Percentiles rank a stretch among this genome's conserved stretches.
These are phyloP conservation scores for Clonostachys sp. DNA, from an alignment of 2,329 filamentous ascomycete genomes.

Conservation along the genomic window DNA sequence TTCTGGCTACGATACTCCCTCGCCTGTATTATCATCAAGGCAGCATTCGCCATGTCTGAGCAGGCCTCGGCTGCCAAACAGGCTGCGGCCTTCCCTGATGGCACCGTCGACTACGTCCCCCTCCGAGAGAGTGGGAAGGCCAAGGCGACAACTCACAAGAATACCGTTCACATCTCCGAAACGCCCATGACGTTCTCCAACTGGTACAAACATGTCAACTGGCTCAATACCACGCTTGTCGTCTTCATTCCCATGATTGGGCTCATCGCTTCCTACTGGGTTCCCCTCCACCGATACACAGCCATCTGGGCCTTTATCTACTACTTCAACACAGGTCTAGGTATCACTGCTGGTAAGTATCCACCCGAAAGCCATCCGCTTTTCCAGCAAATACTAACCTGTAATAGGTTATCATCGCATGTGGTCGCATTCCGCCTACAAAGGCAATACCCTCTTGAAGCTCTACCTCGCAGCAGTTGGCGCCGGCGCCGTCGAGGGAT, in stretches of 20 bases:
- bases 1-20: too few species aligned
- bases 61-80: slow-evolving; percentile 27
- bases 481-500: slow-evolving; percentile 79
- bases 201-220: slow-evolving; percentile 92
- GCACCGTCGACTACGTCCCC: slow-evolving; percentile 51
- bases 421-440: slow-evolving; percentile 84
- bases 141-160: slow-evolving; percentile 44
- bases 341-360: slow-evolving; percentile 68
- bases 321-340: slow-evolving; percentile 80
- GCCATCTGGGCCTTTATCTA: slow-evolving; percentile 69
- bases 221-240: slow-evolving; percentile 83
- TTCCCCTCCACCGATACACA: slow-evolving; percentile 68
- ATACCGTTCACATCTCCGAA: slow-evolving; percentile 85
- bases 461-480: slow-evolving; percentile 80
- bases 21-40: too few species aligned
- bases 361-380: slow-evolving; percentile 1
- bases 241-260: slow-evolving; percentile 72
- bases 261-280: slow-evolving; percentile 71
- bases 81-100: slow-evolving; percentile 41
- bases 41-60: slow-evolving; percentile 21
- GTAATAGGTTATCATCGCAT: slow-evolving; percentile 53
- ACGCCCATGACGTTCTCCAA: slow-evolving; percentile 74
- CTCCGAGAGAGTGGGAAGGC: slow-evolving; percentile 24
- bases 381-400: background rate
- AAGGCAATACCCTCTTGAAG: slow-evolving; percentile 69